Conservation (phyloP, 108 stramenopile species). For the Cyclotella sp. region DNA sequence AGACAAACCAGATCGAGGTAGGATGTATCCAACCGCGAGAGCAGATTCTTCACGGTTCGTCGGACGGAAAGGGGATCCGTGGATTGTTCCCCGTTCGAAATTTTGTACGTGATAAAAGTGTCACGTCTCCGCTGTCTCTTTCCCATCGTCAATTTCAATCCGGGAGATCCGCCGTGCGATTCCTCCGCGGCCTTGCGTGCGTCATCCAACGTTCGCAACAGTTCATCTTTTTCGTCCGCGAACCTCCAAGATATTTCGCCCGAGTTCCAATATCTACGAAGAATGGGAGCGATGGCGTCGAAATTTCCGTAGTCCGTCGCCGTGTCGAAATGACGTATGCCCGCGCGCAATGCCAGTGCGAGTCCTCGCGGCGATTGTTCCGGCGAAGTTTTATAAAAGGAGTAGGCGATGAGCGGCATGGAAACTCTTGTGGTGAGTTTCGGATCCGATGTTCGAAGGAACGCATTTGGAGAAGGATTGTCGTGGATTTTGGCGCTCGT, state of each 20-base stretch:
- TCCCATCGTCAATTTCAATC: background rate
- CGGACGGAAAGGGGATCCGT: conserved; percentile 44
- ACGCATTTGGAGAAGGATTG: conserved; percentile 11
- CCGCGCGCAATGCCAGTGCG: conserved; percentile 67
- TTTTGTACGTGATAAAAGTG: conserved; percentile 76
- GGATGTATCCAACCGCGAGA: conserved; percentile 36
- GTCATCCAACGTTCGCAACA: conserved; percentile 46
- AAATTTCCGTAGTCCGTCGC: conserved; percentile 66
- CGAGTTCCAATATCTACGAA: conserved; percentile 38
- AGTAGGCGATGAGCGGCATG: conserved; percentile 77
- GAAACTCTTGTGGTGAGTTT: conserved; percentile 23
- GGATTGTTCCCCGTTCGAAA: conserved; percentile 78
- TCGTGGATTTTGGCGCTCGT: background rate
- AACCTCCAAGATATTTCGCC: conserved; percentile 38
- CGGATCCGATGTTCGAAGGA: background rate
- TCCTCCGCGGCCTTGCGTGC: conserved; percentile 22
- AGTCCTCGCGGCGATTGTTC: conserved; percentile 61
- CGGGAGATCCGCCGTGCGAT: conserved; percentile 33
- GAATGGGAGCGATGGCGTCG: conserved; percentile 46
- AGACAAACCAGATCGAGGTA: conserved; percentile 79
- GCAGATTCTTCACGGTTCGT: conserved; percentile 41
- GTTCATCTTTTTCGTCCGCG: conserved; percentile 37
- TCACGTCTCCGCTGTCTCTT: conserved; percentile 49
- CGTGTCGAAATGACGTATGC: conserved; percentile 72
- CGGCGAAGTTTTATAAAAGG: conserved; percentile 74